Conservation (phyloP, 495 filamentous ascomycete species). For the Echria macrotheca region DNA sequence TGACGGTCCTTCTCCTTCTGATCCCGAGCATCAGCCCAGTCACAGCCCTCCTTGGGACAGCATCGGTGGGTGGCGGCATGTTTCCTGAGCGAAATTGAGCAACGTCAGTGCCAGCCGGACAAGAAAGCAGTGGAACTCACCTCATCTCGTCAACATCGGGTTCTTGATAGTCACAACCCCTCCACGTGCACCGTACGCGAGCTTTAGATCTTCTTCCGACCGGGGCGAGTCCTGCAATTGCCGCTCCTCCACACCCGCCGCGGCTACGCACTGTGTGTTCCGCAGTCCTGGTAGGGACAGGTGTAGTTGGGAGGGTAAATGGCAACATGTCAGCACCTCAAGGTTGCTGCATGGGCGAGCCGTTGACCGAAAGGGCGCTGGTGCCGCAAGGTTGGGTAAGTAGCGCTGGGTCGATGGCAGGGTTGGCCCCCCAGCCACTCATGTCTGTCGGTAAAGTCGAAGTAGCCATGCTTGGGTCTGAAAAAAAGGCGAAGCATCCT, state of each 20-base stretch:
- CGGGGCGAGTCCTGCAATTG: neutral
- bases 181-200: neutral
- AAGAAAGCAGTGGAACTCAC: neutral
- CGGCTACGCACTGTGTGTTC: neutral
- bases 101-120: neutral
- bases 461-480: neutral
- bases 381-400: neutral
- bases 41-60: neutral
- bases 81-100: neutral
- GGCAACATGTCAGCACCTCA: neutral
- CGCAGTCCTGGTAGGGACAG: neutral
- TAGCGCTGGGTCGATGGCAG: neutral
- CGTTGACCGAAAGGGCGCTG: neutral
- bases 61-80: neutral
- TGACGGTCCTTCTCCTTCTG: neutral
- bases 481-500: neutral
- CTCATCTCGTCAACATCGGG: neutral
- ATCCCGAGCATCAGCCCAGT: neutral
- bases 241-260: neutral
- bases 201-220: neutral
- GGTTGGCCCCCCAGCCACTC: neutral
- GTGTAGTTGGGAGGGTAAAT: neutral
- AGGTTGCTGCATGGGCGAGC: neutral
- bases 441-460: neutral
- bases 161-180: neutral